Percentiles rank a stretch among this genome's conserved stretches.
Conservation (phyloP, 441 rosid species). For the Bruguiera hainesii region DNA sequence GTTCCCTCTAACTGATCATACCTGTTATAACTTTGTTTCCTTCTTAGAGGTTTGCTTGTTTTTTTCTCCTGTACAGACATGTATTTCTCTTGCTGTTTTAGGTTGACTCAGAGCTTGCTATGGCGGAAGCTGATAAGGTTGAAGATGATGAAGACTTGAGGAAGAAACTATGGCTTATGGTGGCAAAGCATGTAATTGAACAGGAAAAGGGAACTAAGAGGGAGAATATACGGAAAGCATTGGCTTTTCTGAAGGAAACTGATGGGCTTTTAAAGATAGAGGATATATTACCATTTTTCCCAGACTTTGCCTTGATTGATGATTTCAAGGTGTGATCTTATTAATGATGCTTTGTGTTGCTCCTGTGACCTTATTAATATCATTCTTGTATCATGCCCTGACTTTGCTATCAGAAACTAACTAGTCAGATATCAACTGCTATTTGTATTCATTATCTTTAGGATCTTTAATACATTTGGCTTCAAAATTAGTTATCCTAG, state of each 20-base stretch:
- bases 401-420: neutral
- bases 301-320: slow-evolving; percentile 98
- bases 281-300: slow-evolving; percentile 98
- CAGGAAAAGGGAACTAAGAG: slow-evolving; percentile 98
- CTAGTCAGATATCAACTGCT: neutral
- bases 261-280: slow-evolving; percentile 97
- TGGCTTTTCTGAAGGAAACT: slow-evolving; percentile 99
- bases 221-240: slow-evolving; percentile 97
- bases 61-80: neutral
- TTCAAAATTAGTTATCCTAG: neutral
- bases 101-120: slow-evolving; percentile 99
- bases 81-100: slow-evolving; percentile 31
- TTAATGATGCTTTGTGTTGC: neutral
- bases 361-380: neutral
- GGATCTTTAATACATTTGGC: neutral
- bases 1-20: too few relatives aligned
- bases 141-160: slow-evolving; percentile 99
- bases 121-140: slow-evolving; percentile 99
- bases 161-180: slow-evolving; percentile 99
- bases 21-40: too few relatives aligned
- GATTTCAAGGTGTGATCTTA: slow-evolving; percentile 82
- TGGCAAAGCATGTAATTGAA: slow-evolving; percentile 93
- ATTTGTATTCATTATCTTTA: neutral
- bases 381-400: neutral
- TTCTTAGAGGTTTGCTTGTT: too few relatives aligned